Evolutionary conservation across 164 flowering plant species (phyloP).

Genomic region (Dillenia suffruticosa): DNA sequence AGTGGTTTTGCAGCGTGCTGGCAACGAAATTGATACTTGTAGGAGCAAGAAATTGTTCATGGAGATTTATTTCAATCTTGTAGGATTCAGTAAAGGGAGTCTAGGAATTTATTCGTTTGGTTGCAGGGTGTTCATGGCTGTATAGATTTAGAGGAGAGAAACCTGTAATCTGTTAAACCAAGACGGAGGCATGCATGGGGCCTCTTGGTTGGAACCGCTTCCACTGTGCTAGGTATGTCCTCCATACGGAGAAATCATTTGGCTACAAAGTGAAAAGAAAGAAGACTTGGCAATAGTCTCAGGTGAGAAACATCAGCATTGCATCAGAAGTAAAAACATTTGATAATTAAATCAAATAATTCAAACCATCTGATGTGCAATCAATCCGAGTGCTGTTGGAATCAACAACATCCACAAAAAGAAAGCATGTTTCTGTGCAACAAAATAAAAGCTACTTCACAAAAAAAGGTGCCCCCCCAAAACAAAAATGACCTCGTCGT

Average conservation of each 20-base stretch:
- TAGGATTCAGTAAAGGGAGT: too few species aligned
- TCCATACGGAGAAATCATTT: constrained; percentile 49
- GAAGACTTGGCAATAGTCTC: too few species aligned
- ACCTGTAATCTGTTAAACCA: constrained; percentile 94
- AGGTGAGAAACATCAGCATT: too few species aligned
- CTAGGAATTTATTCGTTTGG: too few species aligned
- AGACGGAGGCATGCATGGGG: constrained; percentile 58
- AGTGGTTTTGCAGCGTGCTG: constrained; percentile 83
- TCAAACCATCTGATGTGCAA: neutral
- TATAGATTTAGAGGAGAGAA: constrained; percentile 7
- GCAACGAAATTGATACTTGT: constrained; percentile 75
- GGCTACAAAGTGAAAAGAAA: neutral
- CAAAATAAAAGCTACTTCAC: too few species aligned
- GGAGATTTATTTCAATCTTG: too few species aligned
- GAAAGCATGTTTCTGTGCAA: too few species aligned
- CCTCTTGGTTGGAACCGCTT: constrained; percentile 28
- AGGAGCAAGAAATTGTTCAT: constrained; percentile 46
- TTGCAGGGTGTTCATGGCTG: too few species aligned
- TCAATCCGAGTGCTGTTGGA: too few species aligned
- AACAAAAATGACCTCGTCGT: too few species aligned
- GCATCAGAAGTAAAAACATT: neutral
- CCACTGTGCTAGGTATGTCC: constrained; percentile 25
- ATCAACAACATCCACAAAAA: too few species aligned
- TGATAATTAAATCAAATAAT: neutral
- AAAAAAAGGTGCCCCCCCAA: too few species aligned